A percentile compares a stretch with the other conserved stretches of the same genome.
phyloP scores from a whole-genome alignment of 2,329 filamentous ascomycete genomes.

The Neonectria magnoliae region DNA sequence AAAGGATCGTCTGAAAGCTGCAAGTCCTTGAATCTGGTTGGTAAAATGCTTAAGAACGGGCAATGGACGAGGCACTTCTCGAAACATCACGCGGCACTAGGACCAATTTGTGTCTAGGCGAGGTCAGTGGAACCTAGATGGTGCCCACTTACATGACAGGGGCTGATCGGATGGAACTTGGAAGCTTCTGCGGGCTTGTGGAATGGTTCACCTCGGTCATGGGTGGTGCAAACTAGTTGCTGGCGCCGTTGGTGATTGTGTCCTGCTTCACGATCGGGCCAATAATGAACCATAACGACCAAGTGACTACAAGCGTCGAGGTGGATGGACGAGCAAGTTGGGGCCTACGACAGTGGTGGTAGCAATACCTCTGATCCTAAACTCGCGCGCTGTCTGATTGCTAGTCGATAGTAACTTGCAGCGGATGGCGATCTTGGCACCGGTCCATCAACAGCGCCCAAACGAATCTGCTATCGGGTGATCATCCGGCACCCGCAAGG shows the following conservation, averaged over 20 bases:
- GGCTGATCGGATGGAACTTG: constrained; percentile 20
- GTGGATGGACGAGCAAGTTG: neutral
- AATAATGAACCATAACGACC: neutral
- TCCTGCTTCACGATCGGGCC: neutral
- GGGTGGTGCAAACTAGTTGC: constrained; percentile 21
- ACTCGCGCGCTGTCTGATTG: constrained; percentile 17
- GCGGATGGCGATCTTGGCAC: constrained; percentile 11
- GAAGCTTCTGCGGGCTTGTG: constrained; percentile 27
- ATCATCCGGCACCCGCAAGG: constrained; percentile 18
- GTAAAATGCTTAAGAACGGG: constrained; percentile 15
- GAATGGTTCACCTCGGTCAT: constrained; percentile 23
- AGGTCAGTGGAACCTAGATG: constrained; percentile 29
- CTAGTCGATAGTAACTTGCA: constrained; percentile 1
- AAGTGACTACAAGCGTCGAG: neutral
- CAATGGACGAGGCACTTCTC: constrained; percentile 24
- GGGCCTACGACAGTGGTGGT: neutral
- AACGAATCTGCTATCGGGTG: constrained; percentile 17
- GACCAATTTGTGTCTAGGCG: constrained; percentile 21
- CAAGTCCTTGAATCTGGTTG: constrained; percentile 6
- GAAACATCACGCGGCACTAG: constrained; percentile 28
- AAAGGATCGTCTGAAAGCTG: constrained; percentile 9
- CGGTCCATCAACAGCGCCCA: constrained; percentile 14
- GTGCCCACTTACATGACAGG: constrained; percentile 29
- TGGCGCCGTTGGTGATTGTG: constrained; percentile 21
- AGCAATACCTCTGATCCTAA: neutral